Evolutionary conservation across 2,329 filamentous ascomycete species (phyloP), one percentile per base, ranked within the genome.

Genomic region (Xylariaceae sp.): DNA sequence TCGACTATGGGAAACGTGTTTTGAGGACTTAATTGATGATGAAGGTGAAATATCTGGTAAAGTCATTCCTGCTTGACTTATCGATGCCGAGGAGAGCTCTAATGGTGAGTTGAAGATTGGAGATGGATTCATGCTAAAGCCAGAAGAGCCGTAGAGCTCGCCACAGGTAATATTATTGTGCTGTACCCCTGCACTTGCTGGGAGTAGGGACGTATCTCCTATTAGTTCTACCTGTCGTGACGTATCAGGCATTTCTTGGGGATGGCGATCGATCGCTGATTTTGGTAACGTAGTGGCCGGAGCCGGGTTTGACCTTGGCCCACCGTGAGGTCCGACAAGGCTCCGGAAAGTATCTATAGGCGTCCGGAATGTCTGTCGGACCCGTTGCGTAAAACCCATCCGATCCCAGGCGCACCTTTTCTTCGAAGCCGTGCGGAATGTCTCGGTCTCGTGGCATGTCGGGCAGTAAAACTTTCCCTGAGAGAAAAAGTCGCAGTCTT

Each of bases 391-490:
- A 10, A 57, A n/a, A 1, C 37, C 57, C 5, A 53, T 43, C 42
- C 54, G 59, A 40, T 56, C n/a, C 60, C 64, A 65, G 1, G 53
- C 60, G 40, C 63, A 65, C 19, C 40, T 57, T 16, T 48, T 57
- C 9, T 48, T 56, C 6, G 60, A 61, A 5, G 16, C 44, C 2
- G 46, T 40, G n/a, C 21, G 50, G 19, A 63, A 65, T 5, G 26
- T 47, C 26, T 64, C 53, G 12, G 20, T 29, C 0, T 32, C 23
- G 7, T 50, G 12, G 43, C 60, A 65, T 7, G 40, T 42, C 7
- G 64, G 62, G 20, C 62, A 65, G 2, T 23, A 50, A 48, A 62
- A 60, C 7, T 50, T 23, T 2, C 61, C 64, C 10, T 57, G 10
- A 1, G 44, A 18, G 18, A 65, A 59, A 9, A 12, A 49, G 19